These are phyloP conservation scores for Coemansia furcata DNA, from an alignment of 192 early-diverging fungal genomes.

Conservation along the genomic window DNA sequence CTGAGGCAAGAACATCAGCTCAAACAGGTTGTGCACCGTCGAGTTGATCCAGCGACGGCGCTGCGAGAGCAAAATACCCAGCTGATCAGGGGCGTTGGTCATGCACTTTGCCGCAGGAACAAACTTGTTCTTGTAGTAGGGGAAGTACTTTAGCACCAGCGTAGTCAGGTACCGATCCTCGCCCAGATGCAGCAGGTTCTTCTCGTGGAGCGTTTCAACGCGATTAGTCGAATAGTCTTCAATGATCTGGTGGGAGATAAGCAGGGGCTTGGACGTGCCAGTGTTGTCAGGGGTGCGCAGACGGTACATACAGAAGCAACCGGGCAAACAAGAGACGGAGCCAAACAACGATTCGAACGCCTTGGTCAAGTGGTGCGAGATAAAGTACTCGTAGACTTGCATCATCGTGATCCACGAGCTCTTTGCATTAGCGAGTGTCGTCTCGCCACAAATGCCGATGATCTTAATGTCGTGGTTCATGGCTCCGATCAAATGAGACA, in stretches of 20 bases:
- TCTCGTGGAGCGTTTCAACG: slow-evolving; percentile 97
- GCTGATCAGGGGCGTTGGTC: slow-evolving; percentile 94
- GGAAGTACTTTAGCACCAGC: slow-evolving; percentile 95
- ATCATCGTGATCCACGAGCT: slow-evolving; percentile 97
- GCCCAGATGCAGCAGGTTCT: slow-evolving; percentile 97
- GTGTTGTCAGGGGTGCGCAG: slow-evolving; percentile 70
- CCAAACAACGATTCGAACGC: slow-evolving; percentile 98
- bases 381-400: slow-evolving; percentile 99
- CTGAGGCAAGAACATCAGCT: slow-evolving; percentile 86
- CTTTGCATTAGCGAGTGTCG: slow-evolving; percentile 88
- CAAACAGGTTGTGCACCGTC: slow-evolving; percentile 97
- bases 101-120: slow-evolving; percentile 88
- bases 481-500: slow-evolving; percentile 89
- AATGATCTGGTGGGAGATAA: slow-evolving; percentile 86
- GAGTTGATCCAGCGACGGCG: slow-evolving; percentile 99
- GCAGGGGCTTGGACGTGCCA: slow-evolving; percentile 63
- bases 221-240: slow-evolving; percentile 90
- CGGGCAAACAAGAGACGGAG: slow-evolving; percentile 95
- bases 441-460: slow-evolving; percentile 97
- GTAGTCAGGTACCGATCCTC: slow-evolving; percentile 98
- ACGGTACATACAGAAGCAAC: slow-evolving; percentile 99
- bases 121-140: slow-evolving; percentile 92
- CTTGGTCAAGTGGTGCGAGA: slow-evolving; percentile 95
- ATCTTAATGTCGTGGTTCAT: slow-evolving; percentile 91
- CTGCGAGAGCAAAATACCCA: slow-evolving; percentile 87